Conservation (phyloP, 2,329 filamentous ascomycete species). For the Exserohilum rostratum region DNA sequence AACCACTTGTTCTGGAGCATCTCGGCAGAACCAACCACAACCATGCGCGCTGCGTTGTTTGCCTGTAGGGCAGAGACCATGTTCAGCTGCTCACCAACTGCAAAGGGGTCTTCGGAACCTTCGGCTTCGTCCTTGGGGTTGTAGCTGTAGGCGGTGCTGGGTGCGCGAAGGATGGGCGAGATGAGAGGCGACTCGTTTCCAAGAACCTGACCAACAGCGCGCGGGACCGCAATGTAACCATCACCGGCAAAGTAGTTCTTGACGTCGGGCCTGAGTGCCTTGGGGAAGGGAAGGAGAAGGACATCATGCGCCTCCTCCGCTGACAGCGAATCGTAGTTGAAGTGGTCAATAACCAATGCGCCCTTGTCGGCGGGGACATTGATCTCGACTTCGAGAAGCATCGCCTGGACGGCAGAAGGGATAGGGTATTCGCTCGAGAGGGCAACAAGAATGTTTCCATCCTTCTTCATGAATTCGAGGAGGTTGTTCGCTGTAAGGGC, state of each 20-base stretch:
- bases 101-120: conserved; percentile 81
- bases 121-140: conserved; percentile 84
- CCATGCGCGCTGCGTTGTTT: conserved; percentile 89
- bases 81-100: conserved; percentile 79
- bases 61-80: conserved; percentile 88
- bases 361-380: conserved; percentile 84
- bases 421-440: conserved; percentile 75
- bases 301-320: conserved; percentile 87
- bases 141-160: conserved; percentile 88
- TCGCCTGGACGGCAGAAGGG: conserved; percentile 73
- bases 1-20: conserved; percentile 91
- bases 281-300: conserved; percentile 75
- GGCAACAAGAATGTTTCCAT: conserved; percentile 89
- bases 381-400: conserved; percentile 89
- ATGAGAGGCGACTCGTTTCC: conserved; percentile 77
- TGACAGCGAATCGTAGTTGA: conserved; percentile 82
- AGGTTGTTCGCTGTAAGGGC: conserved; percentile 84
- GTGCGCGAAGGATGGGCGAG: conserved; percentile 80
- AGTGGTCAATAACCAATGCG: conserved; percentile 89
- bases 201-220: conserved; percentile 78
- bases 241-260: conserved; percentile 78
- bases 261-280: conserved; percentile 68
- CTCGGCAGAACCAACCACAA: conserved; percentile 83
- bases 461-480: conserved; percentile 86
- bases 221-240: conserved; percentile 79